phyloP scores from a whole-genome alignment of 2,329 filamentous ascomycete species.

The Penicillium capsulatum region DNA sequence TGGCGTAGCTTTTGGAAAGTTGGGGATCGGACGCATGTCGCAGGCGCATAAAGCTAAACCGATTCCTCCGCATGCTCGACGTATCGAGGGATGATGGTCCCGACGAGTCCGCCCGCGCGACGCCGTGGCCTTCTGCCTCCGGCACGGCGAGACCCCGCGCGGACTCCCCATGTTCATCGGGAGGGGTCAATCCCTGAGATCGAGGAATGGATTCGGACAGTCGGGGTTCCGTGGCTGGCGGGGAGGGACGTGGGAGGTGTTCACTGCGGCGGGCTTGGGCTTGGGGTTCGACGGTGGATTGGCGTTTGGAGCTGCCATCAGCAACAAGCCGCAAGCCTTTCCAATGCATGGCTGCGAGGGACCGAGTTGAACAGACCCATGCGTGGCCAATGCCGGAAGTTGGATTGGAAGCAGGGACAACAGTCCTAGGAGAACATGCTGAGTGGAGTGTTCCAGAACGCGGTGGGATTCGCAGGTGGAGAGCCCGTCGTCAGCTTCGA shows the following conservation, averaged over 20 bases:
- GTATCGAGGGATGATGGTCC: slow-evolving; percentile 19
- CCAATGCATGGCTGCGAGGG: slow-evolving; percentile 38
- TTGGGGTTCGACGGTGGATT: slow-evolving; percentile 30
- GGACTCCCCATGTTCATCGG: slow-evolving; percentile 14
- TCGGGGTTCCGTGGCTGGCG: slow-evolving; percentile 29
- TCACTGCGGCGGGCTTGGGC: slow-evolving; percentile 34
- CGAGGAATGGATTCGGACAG: slow-evolving; percentile 36
- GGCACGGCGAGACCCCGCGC: slow-evolving; percentile 11
- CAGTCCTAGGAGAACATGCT: slow-evolving; percentile 13
- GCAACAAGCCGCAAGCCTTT: slow-evolving; percentile 37
- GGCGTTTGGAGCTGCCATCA: slow-evolving; percentile 35
- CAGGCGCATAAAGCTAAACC: slow-evolving; percentile 70
- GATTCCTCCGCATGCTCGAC: slow-evolving; percentile 37
- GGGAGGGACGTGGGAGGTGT: slow-evolving; percentile 33
- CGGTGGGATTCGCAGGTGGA: slow-evolving; percentile 22
- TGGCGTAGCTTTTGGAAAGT: slow-evolving; percentile 67
- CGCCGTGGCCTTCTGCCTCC: slow-evolving; percentile 14
- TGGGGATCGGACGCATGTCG: slow-evolving; percentile 93
- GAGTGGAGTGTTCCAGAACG: slow-evolving; percentile 24
- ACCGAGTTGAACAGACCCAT: slow-evolving; percentile 18
- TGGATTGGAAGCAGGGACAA: slow-evolving; percentile 5
- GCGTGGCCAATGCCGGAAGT: slow-evolving; percentile 8
- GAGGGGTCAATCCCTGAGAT: slow-evolving; percentile 13
- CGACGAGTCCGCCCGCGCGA: slow-evolving; percentile 15
- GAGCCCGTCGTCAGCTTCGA: slow-evolving; percentile 22